phyloP scores from a whole-genome alignment of 2,329 filamentous ascomycete genomes.

The Mariannaea elegans region DNA sequence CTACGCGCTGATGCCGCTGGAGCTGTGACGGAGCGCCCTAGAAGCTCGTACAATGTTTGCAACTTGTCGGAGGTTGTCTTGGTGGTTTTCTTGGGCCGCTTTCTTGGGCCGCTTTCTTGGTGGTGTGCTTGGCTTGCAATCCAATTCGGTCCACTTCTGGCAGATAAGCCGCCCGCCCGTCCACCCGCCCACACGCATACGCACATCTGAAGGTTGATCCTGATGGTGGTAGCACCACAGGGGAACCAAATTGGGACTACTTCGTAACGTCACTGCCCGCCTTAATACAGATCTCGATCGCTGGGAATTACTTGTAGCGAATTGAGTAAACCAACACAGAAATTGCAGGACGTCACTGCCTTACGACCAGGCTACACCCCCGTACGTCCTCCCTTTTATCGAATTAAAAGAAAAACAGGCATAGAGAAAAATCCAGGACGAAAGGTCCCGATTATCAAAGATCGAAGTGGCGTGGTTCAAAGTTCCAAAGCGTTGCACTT shows the following conservation, averaged over 20 bases:
- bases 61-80: too few species aligned
- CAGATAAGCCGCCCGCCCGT: conserved; percentile 20
- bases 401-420: neutral
- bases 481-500: conserved; percentile 8
- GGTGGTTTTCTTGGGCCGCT: neutral
- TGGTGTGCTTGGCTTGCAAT: conserved; percentile 3
- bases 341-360: conserved; percentile 29
- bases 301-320: conserved; percentile 26
- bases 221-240: neutral
- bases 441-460: conserved; percentile 15
- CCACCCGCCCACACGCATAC: neutral
- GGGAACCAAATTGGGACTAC: conserved; percentile 24
- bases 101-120: neutral
- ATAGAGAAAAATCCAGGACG: conserved; percentile 14
- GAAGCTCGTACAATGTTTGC: neutral
- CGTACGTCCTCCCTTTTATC: too few species aligned
- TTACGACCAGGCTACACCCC: conserved; percentile 11
- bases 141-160: neutral
- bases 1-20: conserved; percentile 11
- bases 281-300: conserved; percentile 35
- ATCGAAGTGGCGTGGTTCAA: conserved; percentile 27
- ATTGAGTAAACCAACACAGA: conserved; percentile 34
- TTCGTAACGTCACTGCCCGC: conserved; percentile 3
- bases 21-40: neutral
- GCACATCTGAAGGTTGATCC: neutral